Base-by-base conservation (phyloP, 2,329 filamentous ascomycete genomes). In the Hyphodiscus sp. region DNA sequence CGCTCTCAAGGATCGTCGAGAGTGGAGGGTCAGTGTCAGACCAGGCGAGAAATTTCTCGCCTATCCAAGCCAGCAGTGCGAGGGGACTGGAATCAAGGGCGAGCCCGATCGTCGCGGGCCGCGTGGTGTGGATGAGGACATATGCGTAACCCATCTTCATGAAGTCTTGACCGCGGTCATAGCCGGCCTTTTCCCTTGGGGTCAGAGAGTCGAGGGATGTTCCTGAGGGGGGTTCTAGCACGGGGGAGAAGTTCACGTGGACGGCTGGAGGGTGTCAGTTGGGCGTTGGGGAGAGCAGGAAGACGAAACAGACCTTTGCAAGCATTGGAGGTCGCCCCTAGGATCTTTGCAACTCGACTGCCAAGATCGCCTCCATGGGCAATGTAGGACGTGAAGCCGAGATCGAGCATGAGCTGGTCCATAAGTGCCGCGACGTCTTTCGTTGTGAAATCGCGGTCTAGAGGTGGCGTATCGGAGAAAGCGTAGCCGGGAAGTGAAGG, bases 21-120 rank as follows among this genome's bases (percentile, higher is more conserved):
- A 76, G 53, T 1, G 67, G 61, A 0, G 73, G 73, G 18, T 65
- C 63, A 3, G 68, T 61, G 55, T 82, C 78, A 1, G 69, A 69
- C 79, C 78, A 83, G 5, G 73, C 74, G 0, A 79, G 65, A 52
- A 78, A 77, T 62, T 82, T 82, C 59, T 83, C 80, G 3, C 75
- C 77, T 23, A 82, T 71, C 71, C 81, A 86, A 7, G 76, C 73
- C 1, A 86, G 70, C 19, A 85, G 62, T 0, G 79, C 77, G 1
- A 85, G 56, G 0, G 82, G 82, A 33, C 70, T 81, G 4, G 76
- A 69, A 2, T 74, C 69, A 1, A 85, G 65, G 0, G 73, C 76
- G 5, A 82, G 70, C 0, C 80, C 80, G 45, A 83, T 77, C 0
- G 81, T 85, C 0, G 73, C 70, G 0, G 81, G 77, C 9, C 76